Base-by-base conservation (phyloP, 1,284 basidiomycete genomes). In the Rhizoctonia solani region DNA sequence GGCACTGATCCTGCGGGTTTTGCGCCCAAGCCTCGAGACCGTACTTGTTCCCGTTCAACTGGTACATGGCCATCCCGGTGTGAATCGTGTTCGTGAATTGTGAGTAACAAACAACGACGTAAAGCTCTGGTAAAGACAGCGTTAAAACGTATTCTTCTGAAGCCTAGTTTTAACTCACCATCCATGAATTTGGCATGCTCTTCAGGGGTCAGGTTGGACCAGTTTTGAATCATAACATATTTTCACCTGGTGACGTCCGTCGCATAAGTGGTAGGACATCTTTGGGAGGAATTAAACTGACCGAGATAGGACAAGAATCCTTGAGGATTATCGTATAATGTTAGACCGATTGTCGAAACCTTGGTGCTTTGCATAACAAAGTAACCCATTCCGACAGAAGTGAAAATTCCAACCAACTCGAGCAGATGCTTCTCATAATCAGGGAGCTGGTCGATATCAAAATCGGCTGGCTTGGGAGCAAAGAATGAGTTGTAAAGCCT, bases 151-250 rank as follows among this genome's bases (percentile, higher is more conserved):
- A 21, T 29, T 30, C n/a, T 16, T 41, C 23, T 30, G 21, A 14
- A 13, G 30, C 37, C 4, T 14, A 25, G 21, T 14, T 29, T 19
- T 4, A 23, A 53, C 61, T 32, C 11, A 65, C 61, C 50, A n/a
- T 65, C 61, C 34, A 65, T 53, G 39, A 65, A 54, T 6, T 21
- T 52, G 16, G 37, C 61, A 16, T 65, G 27, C 23, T 44, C 61
- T 16, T 53, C 49, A 5, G 25, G 19, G 11, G 61, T 65, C 37
- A 65, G n/a, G 14, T 65, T 65, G 19, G 61, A 21, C 61, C 61
- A 65, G 50, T 65, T 53, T 27, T 65, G 61, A 25, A 65, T 65
- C 61, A 65, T 65, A n/a, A 65, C 61, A 53, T 65, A 65, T 14
- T 65, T 21, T 65, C 61, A 25, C 61, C 61, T 65, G 25, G n/a